A percentile compares a stretch with the other conserved stretches of the same genome.
phyloP scores from a whole-genome alignment of 371 early-diverging fungal genomes.

The Mortierella sp. region DNA sequence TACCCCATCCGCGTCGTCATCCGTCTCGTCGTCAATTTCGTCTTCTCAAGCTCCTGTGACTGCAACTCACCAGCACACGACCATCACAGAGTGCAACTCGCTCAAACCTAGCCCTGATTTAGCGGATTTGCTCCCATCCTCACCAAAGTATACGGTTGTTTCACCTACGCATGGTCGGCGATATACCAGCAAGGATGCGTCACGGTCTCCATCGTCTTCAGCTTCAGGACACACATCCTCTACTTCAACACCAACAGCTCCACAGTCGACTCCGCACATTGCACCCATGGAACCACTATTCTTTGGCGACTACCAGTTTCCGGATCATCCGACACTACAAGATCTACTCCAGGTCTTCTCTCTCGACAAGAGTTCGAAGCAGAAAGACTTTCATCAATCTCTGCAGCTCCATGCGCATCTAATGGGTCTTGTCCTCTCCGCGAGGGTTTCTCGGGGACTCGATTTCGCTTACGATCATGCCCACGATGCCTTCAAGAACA shows the following conservation, averaged over 20 bases:
- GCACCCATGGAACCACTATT: conserved; percentile 24
- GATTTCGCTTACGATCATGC: conserved; percentile 55
- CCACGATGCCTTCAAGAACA: conserved; percentile 57
- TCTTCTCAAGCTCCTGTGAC: neutral
- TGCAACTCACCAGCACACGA: neutral
- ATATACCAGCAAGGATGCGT: neutral
- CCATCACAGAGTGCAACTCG: neutral
- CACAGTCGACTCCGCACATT: neutral
- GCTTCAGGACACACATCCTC: conserved; percentile 4
- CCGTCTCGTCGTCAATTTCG: conserved; percentile 15
- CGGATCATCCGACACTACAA: conserved; percentile 42
- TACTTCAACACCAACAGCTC: neutral
- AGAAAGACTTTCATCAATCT: conserved; percentile 54
- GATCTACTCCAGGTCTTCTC: conserved; percentile 41
- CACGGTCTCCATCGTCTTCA: conserved; percentile 5
- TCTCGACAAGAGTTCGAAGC: conserved; percentile 56
- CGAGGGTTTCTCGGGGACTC: conserved; percentile 45
- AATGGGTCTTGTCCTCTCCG: conserved; percentile 44
- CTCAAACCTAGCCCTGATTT: neutral
- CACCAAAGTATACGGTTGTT: neutral
- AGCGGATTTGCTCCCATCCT: neutral
- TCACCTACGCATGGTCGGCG: neutral
- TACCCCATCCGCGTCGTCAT: conserved; percentile 19
- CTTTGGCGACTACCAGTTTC: conserved; percentile 53
- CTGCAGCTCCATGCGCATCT: conserved; percentile 51